Evolutionary conservation across 2,329 filamentous ascomycete species (phyloP), one percentile per base, ranked within the genome.

Genomic region (Fusarium abutilonis): DNA sequence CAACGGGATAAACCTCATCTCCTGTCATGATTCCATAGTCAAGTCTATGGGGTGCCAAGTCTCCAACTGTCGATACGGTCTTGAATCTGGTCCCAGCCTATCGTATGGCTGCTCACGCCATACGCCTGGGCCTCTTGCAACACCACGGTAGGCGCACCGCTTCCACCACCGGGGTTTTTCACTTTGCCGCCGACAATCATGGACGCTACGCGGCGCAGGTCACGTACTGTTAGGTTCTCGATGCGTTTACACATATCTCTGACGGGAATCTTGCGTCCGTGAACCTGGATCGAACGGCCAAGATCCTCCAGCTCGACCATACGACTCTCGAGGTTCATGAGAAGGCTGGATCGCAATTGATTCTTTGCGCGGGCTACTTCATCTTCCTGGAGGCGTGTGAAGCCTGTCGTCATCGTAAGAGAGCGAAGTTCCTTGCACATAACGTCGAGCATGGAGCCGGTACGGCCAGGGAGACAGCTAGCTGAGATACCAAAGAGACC

Each of bases 301-400:
- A 99, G 83, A 74, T 99, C 95, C 78, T 99, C 95, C 7, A 99
- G 85, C 79, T 98, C 95, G 9, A 99, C 93, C 93, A 99, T 97
- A 58, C 95, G 86, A 68, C 88, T 93, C 80, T 99, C 95, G 26
- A 99, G 86, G 78, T 99, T 99, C 95, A 99, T 99, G 45, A 99
- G 84, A 36, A 99, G 82, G 54, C 87, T 91, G 13, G 89, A 93
- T 38, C 93, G 87, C 14, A 99, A 86, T 80, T 99, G 95, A 76
- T 99, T 99, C 85, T 99, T 99, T 15, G 95, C 95, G 45, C 95
- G 89, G 72, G 88, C 87, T 55, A 99, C 94, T 78, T 99, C 95
- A 32, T 81, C 83, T 3, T 86, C 78, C 67, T 89, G 86, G 9
- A 99, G 82, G 3, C 89, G 84, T 1, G 86, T 82, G 74, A 89